Conservation (phyloP, 768 basidiomycete genomes). For the Neoboletus brunneissimus region DNA sequence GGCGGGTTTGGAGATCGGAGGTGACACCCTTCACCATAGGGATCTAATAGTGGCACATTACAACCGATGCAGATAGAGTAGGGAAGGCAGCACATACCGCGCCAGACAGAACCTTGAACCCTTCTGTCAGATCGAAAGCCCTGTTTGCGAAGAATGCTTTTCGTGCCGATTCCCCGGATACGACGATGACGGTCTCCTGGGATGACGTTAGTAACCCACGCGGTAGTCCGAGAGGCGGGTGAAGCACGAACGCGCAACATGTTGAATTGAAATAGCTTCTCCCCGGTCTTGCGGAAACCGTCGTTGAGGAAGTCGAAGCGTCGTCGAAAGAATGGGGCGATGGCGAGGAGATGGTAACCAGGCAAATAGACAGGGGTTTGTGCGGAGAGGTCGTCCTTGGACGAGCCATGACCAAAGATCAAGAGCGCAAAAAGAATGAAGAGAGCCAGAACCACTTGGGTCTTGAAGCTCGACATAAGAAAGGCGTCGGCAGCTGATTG, state of each 20-base stretch:
- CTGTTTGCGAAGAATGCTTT: constrained; percentile 67
- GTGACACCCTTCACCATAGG: constrained; percentile 76
- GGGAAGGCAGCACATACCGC: constrained; percentile 48
- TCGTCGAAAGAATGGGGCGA: constrained; percentile 63
- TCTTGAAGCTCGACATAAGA: constrained; percentile 33
- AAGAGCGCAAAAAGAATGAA: constrained; percentile 40
- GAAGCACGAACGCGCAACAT: constrained; percentile 55
- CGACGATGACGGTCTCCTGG: constrained; percentile 70
- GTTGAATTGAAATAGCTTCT: constrained; percentile 66
- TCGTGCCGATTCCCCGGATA: constrained; percentile 71
- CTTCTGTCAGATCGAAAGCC: constrained; percentile 73
- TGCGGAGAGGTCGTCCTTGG: constrained; percentile 44
- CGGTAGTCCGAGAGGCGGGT: constrained; percentile 6
- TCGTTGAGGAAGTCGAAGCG: constrained; percentile 72
- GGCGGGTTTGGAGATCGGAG: constrained; percentile 59
- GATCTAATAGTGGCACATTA: constrained; percentile 44
- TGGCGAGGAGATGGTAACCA: constrained; percentile 54
- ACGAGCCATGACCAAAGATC: constrained; percentile 33
- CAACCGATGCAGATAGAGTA: constrained; percentile 15
- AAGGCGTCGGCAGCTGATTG: constrained; percentile 38
- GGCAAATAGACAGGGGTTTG: constrained; percentile 54
- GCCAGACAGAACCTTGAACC: constrained; percentile 75
- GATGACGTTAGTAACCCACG: constrained; percentile 20
- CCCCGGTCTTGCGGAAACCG: constrained; percentile 66
- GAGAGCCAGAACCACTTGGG: constrained; percentile 34